These are phyloP conservation scores for Phytophthora cactorum DNA, from an alignment of 352 stramenopile species.

Conservation along the genomic window DNA sequence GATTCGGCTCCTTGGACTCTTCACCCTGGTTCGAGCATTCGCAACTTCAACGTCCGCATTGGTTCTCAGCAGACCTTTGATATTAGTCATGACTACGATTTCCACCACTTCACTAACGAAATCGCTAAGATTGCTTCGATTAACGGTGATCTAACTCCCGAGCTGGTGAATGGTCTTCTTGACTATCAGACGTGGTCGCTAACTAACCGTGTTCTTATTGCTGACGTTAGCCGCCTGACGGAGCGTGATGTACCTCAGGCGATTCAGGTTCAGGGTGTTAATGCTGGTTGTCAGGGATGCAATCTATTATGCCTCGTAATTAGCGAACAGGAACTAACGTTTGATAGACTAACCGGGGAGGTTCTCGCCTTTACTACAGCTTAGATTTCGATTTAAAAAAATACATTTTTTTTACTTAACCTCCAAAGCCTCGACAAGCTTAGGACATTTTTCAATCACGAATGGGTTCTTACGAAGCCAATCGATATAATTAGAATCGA, in stretches of 20 bases:
- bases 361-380: background rate
- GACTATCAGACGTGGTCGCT: background rate
- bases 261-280: background rate
- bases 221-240: too few species aligned
- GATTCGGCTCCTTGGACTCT: too few species aligned
- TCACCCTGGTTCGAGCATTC: too few species aligned
- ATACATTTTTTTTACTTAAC: background rate
- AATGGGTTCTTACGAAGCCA: too few species aligned
- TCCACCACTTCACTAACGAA: background rate
- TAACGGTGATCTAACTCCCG: too few species aligned
- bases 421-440: too few species aligned
- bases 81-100: background rate
- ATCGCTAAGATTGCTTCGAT: too few species aligned
- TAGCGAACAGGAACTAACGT: background rate
- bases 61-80: slow-evolving; percentile 5
- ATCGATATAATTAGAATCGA: too few species aligned
- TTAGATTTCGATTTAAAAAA: slow-evolving; percentile 1
- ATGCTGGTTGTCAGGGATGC: background rate
- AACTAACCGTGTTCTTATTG: background rate
- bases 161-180: background rate
- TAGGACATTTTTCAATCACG: too few species aligned
- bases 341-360: background rate
- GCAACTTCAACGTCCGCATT: slow-evolving; percentile 15
- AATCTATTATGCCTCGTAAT: too few species aligned
- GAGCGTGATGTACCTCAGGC: background rate